Evolutionary conservation across 2,329 filamentous ascomycete species (phyloP), one percentile per base, ranked within the genome.

Genomic region (Sclerotinia subarctica): DNA sequence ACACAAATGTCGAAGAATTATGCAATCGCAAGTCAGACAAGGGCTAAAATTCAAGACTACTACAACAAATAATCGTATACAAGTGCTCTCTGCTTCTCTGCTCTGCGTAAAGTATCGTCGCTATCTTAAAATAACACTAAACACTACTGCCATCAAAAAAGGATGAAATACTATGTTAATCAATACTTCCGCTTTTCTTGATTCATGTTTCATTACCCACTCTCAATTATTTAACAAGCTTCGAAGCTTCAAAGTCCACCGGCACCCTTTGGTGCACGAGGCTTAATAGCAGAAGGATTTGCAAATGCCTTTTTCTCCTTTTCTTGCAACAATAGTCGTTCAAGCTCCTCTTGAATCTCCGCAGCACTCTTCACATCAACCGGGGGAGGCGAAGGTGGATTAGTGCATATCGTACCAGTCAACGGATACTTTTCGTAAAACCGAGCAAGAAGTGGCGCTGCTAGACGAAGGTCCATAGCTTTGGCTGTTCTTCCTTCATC

Each of bases 351-450:
- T 53, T 70, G 69, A 35, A 70, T 64, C 52, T 58, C 57, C 13
- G 69, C 53, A 21, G 65, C 66, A 46, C 35, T 63, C 47, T 64
- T 49, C 21, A 44, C 38, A 15, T 42, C n/a, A 24, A 10, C 38
- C 21, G 52, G 49, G 5, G 38, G 24, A 24, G 65, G 58, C 24
- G 32, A 38, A 42, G 58, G 67, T 44, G 56, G 68, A 29, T 47
- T 54, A 32, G 63, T 26, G n/a, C 70, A 69, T 15, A 56, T 38
- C 35, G 69, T 72, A 58, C 77, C 77, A 38, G 77, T 78, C 64
- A 74, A 65, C 46, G 77, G 77, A 69, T 76, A 78, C 44, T 74
- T 77, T 38, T 69, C 70, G 4, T 59, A 70, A 52, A 77, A 77
- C 8, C 70, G 69, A 26, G 73, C 68, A 49, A 77, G 58, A 42